A percentile compares a stretch with the other conserved stretches of the same genome.
These are phyloP conservation scores for Quillaja saponaria DNA, from an alignment of 306 rosid species.

Conservation along the genomic window DNA sequence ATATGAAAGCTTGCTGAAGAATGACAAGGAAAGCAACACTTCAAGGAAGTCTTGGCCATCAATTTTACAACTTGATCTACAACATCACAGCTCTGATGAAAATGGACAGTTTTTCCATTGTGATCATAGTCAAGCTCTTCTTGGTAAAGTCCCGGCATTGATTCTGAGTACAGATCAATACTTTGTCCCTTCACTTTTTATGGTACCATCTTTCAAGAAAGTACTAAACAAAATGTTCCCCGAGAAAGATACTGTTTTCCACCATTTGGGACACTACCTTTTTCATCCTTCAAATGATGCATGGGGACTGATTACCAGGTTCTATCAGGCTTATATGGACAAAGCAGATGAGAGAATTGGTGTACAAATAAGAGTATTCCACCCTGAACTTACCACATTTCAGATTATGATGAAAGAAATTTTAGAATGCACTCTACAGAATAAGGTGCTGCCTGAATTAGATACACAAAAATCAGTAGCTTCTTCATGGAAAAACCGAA, in stretches of 20 bases:
- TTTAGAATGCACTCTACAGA: slow-evolving; percentile 33
- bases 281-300: slow-evolving; percentile 45
- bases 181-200: slow-evolving; percentile 45
- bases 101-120: slow-evolving; percentile 49
- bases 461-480: not conserved
- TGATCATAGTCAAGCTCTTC: slow-evolving; percentile 36
- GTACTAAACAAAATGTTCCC: slow-evolving; percentile 45
- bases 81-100: slow-evolving; percentile 37
- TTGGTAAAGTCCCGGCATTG: slow-evolving; percentile 37
- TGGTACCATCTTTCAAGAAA: slow-evolving; percentile 45
- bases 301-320: slow-evolving; percentile 48
- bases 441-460: slow-evolving; percentile 39
- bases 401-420: slow-evolving; percentile 43
- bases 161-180: slow-evolving; percentile 46
- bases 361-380: slow-evolving; percentile 46
- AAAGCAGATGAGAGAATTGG: slow-evolving; percentile 45
- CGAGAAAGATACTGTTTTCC: slow-evolving; percentile 42
- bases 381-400: slow-evolving; percentile 40
- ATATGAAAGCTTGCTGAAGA: slow-evolving; percentile 41
- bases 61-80: slow-evolving; percentile 42
- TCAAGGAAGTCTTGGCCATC: slow-evolving; percentile 18
- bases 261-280: slow-evolving; percentile 43
- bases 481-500: slow-evolving; percentile 2
- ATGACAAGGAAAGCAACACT: too few species aligned
- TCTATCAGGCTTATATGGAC: slow-evolving; percentile 40